Evolutionary conservation across 257 asterid genomes (phyloP), one percentile per base, ranked within the genome.

Genomic region (Solanum lycopersicoides): DNA sequence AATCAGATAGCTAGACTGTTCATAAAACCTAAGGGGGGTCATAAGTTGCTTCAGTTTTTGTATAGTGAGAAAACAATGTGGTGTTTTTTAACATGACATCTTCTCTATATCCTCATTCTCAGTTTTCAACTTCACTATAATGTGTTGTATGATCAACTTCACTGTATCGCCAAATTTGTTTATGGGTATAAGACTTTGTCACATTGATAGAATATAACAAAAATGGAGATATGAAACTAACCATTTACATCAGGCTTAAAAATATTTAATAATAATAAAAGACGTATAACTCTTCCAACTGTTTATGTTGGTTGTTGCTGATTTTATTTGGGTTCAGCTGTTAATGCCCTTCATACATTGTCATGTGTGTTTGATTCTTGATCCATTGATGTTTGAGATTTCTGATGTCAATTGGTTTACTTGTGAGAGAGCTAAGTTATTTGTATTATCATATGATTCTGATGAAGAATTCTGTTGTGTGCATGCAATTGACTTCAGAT

Each of bases 401-500:
- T 25, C 42, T 80, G 30, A 80, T 28, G 68, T 5, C 66, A 45
- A 47, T 28, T 28, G 42, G 18, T 47, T 79, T 80, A 80, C 68
- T 15, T 9, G 42, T 80, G 41, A 65, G 87, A 65, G 28, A 14
- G 13, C 28, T n/a, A 25, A 63, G 63, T 83, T 65, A 11, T 23
- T 56, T 45, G 30, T 28, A 18, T 39, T 32, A 25, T 11, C 66
- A 28, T 84, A 15, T 41, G 42, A 63, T 84, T 66, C 21, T 84
- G 63, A 32, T 63, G 47, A 9, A 30, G 30, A 84, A 41, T 9
- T 35, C 50, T 65, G 80, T n/a, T 84, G 80, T 42, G 44, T 73
- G 23, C 44, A 66, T 88, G 85, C 53, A 75, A 39, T n/a, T 84
- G 23, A 39, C 83, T 80, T 88, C 91, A 91, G 91, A 60, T 89